Conservation (phyloP, 495 filamentous ascomycete species). For the Haplographium delicatum region DNA sequence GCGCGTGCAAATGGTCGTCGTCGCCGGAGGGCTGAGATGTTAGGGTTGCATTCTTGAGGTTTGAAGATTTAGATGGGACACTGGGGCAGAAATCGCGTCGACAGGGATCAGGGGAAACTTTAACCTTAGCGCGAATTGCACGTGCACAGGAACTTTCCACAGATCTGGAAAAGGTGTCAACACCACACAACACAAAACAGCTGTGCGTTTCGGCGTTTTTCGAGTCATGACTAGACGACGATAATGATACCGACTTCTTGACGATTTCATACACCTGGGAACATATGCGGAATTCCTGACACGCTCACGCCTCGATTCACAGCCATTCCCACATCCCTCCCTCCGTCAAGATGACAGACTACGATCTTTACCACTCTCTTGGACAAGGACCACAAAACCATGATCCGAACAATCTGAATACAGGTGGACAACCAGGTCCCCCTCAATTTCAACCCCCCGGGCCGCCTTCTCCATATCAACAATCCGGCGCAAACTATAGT, state of each 20-base stretch:
- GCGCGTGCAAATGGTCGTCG: constrained; percentile 6
- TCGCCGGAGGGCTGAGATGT: neutral
- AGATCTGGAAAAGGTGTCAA: constrained; percentile 22
- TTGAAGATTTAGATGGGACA: too few relatives aligned
- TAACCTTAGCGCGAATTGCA: constrained; percentile 9
- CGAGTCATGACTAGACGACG: constrained; percentile 1
- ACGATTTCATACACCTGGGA: neutral
- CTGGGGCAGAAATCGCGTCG: constrained; percentile 3
- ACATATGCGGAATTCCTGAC: neutral
- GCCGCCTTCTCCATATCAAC: constrained; percentile 56
- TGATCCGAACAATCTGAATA: constrained; percentile 59
- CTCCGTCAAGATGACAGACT: constrained; percentile 70
- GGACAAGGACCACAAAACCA: constrained; percentile 52
- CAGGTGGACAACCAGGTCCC: constrained; percentile 49
- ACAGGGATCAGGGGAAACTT: neutral
- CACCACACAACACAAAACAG: constrained; percentile 2
- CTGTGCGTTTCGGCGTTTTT: neutral
- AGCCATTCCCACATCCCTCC: neutral
- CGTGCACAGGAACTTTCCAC: neutral
- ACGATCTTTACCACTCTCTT: constrained; percentile 69
- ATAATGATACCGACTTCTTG: constrained; percentile 6
- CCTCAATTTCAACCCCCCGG: constrained; percentile 39
- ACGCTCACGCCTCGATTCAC: neutral
- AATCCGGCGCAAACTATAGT: constrained; percentile 42
- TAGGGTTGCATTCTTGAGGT: too few relatives aligned